These are phyloP conservation scores for Schizothecium vesticola DNA, from an alignment of 495 filamentous ascomycete genomes.

Conservation along the genomic window DNA sequence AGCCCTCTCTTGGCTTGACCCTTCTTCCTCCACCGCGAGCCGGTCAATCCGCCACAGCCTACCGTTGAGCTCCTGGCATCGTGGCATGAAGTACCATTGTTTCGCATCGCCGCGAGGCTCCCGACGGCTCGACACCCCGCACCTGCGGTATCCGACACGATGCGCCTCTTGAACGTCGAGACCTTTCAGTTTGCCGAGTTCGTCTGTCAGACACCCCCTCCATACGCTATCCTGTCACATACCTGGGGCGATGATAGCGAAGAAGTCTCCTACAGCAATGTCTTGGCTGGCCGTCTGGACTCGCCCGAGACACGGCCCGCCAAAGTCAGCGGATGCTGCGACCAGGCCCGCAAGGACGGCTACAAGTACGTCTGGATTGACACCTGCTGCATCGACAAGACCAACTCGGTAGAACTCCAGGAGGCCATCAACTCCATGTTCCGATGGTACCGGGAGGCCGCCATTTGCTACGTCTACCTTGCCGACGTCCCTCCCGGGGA, in stretches of 20 bases:
- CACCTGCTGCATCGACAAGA: neutral
- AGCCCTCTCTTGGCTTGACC: neutral
- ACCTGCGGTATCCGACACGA: neutral
- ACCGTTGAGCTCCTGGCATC: neutral
- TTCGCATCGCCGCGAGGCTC: neutral
- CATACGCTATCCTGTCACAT: constrained; percentile 8
- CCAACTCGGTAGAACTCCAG: neutral
- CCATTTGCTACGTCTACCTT: neutral
- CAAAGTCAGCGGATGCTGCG: neutral
- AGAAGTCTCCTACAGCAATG: constrained; percentile 12
- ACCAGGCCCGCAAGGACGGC: neutral
- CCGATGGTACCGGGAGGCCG: neutral
- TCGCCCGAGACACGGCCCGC: neutral
- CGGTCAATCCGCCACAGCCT: neutral
- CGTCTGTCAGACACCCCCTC: neutral
- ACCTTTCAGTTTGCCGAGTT: neutral
- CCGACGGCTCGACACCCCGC: neutral
- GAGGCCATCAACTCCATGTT: neutral
- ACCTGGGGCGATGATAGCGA: constrained; percentile 20
- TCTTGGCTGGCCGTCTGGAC: neutral
- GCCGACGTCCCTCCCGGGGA: neutral
- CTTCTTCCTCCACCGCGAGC: neutral
- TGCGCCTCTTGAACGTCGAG: neutral
- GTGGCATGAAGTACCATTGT: neutral
- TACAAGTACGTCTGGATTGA: neutral